A percentile compares a stretch with the other conserved stretches of the same genome.
Conservation (phyloP, 208 protist species). For the Trypanosoma congolense region DNA sequence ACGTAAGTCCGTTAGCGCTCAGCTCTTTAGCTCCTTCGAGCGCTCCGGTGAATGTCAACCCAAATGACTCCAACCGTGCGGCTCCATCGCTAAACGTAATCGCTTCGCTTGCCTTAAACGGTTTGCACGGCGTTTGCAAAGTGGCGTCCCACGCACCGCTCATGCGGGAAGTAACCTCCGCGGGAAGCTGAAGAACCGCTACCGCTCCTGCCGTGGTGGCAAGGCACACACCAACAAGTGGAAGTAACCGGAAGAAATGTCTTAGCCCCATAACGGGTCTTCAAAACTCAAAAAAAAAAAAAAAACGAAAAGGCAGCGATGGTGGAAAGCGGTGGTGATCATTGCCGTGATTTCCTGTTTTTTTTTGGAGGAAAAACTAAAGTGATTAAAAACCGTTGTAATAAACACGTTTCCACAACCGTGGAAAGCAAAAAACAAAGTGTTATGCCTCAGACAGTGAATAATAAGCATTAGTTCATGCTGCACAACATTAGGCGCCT, state of each 20-base stretch:
- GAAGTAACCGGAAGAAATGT: no score
- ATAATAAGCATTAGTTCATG: no score
- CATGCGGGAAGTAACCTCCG: slow-evolving; percentile 34
- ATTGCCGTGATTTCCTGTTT: no score
- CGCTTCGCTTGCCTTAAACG: slow-evolving; percentile 17
- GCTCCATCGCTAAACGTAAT: slow-evolving; percentile 39
- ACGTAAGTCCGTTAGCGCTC: slow-evolving; percentile 26
- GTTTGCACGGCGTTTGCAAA: slow-evolving; percentile 42
- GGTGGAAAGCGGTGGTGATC: no score
- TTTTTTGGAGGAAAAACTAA: no score
- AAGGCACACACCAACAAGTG: neutral
- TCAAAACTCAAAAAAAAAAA: no score
- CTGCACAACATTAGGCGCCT: no score
- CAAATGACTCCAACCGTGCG: slow-evolving; percentile 17
- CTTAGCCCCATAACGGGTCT: no score
- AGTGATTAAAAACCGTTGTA: no score
- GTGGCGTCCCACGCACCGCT: slow-evolving; percentile 58
- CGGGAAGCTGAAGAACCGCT: slow-evolving; percentile 35
- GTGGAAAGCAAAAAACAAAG: neutral
- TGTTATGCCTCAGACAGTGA: no score
- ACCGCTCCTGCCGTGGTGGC: neutral
- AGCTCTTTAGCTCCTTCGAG: slow-evolving; percentile 12
- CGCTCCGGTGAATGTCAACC: slow-evolving; percentile 13
- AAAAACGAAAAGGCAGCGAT: no score
- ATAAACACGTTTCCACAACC: slow-evolving; percentile 9